A percentile compares a stretch with the other conserved stretches of the same genome.
Evolutionary conservation across 1,284 basidiomycete genomes (phyloP).

Genomic region (Tilletia indica): DNA sequence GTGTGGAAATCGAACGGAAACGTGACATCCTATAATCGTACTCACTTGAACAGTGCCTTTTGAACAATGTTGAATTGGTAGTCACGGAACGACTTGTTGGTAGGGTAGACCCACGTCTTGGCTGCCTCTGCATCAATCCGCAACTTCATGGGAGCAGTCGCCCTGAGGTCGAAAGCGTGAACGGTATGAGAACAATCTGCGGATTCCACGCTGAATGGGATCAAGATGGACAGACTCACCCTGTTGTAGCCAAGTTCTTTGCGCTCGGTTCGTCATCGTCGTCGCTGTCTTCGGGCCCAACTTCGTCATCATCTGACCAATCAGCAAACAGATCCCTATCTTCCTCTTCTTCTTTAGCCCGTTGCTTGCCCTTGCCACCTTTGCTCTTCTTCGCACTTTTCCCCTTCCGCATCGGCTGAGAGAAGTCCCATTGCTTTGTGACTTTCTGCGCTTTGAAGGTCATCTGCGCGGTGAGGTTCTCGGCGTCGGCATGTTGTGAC

Average conservation of each 20-base stretch:
- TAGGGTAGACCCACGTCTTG: constrained; percentile 86
- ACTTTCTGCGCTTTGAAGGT: constrained; percentile 15
- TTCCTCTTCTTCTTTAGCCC: neutral
- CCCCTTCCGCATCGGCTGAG: constrained; percentile 1
- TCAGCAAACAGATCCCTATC: neutral
- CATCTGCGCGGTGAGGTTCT: constrained; percentile 13
- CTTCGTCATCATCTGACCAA: neutral
- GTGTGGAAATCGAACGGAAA: neutral
- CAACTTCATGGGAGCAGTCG: constrained; percentile 32
- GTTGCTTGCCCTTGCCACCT: neutral
- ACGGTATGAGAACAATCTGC: neutral
- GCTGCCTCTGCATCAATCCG: constrained; percentile 72
- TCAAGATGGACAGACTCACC: neutral
- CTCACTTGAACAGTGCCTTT: constrained; percentile 67
- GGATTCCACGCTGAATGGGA: neutral
- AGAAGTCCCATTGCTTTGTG: constrained; percentile 15
- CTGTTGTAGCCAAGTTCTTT: neutral
- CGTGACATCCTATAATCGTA: neutral
- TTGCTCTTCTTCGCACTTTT: neutral
- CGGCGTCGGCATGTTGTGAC: neutral
- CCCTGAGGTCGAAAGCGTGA: neutral
- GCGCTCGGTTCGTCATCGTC: neutral
- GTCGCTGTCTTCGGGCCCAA: neutral
- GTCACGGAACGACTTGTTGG: constrained; percentile 81
- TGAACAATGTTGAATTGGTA: constrained; percentile 95